phyloP scores from a whole-genome alignment of 164 flowering plant species.

The Echeveria elegans region DNA sequence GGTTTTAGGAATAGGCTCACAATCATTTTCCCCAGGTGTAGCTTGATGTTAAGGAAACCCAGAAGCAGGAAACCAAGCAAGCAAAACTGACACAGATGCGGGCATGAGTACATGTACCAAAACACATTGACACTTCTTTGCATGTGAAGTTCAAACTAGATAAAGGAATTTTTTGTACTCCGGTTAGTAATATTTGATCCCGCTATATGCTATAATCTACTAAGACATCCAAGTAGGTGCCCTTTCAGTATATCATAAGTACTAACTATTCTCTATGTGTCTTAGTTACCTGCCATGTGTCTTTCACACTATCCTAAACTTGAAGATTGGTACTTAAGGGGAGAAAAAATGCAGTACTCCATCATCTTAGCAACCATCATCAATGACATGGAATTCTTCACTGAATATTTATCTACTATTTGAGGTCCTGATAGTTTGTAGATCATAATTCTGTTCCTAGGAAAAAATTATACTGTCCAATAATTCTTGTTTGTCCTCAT shows the following conservation, averaged over 20 bases:
- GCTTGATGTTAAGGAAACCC: background rate
- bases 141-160: background rate
- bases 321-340: background rate
- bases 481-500: background rate
- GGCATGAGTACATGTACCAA: background rate
- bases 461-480: background rate
- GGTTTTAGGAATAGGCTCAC: background rate
- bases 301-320: background rate
- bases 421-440: background rate
- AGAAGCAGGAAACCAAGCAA: background rate
- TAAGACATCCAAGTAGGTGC: background rate
- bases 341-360: background rate
- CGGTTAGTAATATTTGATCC: background rate
- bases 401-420: background rate
- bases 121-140: background rate
- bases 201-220: background rate
- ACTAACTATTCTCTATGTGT: background rate
- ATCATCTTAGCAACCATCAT: slow-evolving; percentile 2
- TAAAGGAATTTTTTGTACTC: background rate
- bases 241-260: background rate
- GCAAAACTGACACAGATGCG: background rate
- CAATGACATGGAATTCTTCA: background rate
- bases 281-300: background rate
- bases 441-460: background rate
- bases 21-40: background rate